Conservation (phyloP, 2,329 filamentous ascomycete genomes). For the Pseudocercospora ulei region DNA sequence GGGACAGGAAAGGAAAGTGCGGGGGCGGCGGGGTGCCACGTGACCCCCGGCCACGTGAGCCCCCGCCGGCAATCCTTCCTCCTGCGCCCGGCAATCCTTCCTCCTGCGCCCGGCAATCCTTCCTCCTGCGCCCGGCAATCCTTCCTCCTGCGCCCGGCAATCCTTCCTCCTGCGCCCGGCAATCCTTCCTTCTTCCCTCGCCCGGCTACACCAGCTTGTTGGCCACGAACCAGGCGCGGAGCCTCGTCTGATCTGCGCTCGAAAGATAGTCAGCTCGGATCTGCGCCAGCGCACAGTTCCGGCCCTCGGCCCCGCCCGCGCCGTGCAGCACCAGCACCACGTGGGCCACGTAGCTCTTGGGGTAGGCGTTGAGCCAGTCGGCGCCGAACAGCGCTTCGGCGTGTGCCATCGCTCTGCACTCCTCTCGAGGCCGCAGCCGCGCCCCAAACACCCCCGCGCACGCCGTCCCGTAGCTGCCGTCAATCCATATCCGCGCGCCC, state of each 20-base stretch:
- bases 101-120: too few species aligned
- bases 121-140: too few species aligned
- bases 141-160: too few species aligned
- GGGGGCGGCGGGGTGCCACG: too few species aligned
- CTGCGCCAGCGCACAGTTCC: neutral
- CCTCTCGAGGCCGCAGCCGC: slow-evolving; percentile 1
- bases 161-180: too few species aligned
- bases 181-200: too few species aligned
- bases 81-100: too few species aligned
- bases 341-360: neutral
- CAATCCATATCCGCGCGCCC: slow-evolving; percentile 1
- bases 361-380: neutral
- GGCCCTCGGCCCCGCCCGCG: neutral
- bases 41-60: too few species aligned
- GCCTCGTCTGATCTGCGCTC: neutral
- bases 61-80: too few species aligned
- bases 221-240: slow-evolving; percentile 1
- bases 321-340: neutral
- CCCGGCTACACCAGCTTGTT: too few species aligned
- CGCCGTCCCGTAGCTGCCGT: neutral
- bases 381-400: slow-evolving; percentile 1
- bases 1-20: too few species aligned
- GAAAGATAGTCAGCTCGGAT: neutral
- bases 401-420: neutral
- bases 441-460: neutral